A percentile compares a stretch with the other conserved stretches of the same genome.
Conservation (phyloP, 2,329 filamentous ascomycete species). For the Chaetothyriales sp. region DNA sequence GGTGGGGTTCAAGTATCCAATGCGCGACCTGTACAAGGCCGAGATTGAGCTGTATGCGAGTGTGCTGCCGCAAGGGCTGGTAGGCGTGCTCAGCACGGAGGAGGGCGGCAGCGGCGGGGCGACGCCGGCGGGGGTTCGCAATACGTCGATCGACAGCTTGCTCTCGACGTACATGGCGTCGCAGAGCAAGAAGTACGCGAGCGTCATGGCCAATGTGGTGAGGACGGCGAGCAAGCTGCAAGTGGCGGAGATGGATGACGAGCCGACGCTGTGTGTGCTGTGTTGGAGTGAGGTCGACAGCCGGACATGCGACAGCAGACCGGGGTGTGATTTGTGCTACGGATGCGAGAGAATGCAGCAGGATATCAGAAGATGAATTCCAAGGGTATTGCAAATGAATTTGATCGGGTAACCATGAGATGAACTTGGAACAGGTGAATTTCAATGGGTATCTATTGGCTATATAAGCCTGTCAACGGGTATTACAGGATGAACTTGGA, state of each 20-base stretch:
- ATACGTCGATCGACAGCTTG: constrained; percentile 63
- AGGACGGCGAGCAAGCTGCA: constrained; percentile 75
- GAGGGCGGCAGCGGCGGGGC: constrained; percentile 17
- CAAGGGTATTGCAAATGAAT: no score
- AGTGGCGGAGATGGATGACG: constrained; percentile 6
- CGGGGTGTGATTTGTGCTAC: constrained; percentile 28
- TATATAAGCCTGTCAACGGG: no score
- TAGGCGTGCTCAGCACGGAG: constrained; percentile 12
- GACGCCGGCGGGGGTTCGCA: constrained; percentile 18
- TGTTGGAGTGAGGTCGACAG: constrained; percentile 21
- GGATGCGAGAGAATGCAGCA: constrained; percentile 30
- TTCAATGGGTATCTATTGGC: not conserved
- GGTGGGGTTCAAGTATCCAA: constrained; percentile 57
- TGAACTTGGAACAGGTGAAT: no score
- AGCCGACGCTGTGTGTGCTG: constrained; percentile 57
- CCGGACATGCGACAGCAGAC: not conserved
- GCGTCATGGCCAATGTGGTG: constrained; percentile 90
- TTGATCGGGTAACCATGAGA: no score
- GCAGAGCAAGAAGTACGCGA: constrained; percentile 74
- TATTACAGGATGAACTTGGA: no score
- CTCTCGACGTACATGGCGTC: constrained; percentile 79
- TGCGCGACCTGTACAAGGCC: constrained; percentile 71
- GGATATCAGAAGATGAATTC: constrained; percentile 15
- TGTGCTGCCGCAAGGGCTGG: constrained; percentile 20
- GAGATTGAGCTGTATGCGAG: constrained; percentile 59